phyloP scores from a whole-genome alignment of 2,329 filamentous ascomycete genomes.

The Ophiocordyceps robertsii region DNA sequence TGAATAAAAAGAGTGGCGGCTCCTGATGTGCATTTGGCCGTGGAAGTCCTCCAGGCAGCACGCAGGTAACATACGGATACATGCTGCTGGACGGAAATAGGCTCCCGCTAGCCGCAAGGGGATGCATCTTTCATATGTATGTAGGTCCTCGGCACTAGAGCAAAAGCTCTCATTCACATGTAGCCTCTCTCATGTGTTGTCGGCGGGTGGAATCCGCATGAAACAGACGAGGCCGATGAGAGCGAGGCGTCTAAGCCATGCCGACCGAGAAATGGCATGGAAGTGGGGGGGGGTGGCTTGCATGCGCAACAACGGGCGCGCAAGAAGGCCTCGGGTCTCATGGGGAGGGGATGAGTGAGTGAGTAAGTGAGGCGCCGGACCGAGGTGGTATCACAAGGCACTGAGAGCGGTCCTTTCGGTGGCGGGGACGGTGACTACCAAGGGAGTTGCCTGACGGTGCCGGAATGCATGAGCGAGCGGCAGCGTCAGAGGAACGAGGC shows the following conservation, averaged over 20 bases:
- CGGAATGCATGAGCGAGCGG: too few relatives aligned
- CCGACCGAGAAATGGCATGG: background rate
- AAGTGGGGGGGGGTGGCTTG: background rate
- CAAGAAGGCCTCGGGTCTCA: background rate
- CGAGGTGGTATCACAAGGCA: background rate
- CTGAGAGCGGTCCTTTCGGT: constrained; percentile 6
- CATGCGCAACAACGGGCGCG: background rate
- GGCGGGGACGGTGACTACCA: constrained; percentile 4
- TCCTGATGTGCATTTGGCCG: too few relatives aligned
- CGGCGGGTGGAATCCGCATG: too few relatives aligned
- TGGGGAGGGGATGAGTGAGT: too few relatives aligned
- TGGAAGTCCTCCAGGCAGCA: too few relatives aligned
- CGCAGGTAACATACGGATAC: background rate
- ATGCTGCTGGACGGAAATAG: background rate
- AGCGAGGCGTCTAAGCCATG: background rate
- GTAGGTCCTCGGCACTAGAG: background rate
- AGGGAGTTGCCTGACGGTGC: too few relatives aligned
- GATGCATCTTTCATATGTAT: constrained; percentile 1
- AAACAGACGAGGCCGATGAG: too few relatives aligned
- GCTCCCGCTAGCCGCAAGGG: constrained; percentile 1
- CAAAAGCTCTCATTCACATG: too few relatives aligned
- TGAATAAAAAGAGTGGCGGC: too few relatives aligned
- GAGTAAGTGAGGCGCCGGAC: background rate
- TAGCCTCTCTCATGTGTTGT: too few relatives aligned
- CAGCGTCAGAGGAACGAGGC: too few relatives aligned